Evolutionary conservation across 1,139 yeast genomes (phyloP), one percentile per base, ranked within the genome.

Genomic region (Candida neerlandica): DNA sequence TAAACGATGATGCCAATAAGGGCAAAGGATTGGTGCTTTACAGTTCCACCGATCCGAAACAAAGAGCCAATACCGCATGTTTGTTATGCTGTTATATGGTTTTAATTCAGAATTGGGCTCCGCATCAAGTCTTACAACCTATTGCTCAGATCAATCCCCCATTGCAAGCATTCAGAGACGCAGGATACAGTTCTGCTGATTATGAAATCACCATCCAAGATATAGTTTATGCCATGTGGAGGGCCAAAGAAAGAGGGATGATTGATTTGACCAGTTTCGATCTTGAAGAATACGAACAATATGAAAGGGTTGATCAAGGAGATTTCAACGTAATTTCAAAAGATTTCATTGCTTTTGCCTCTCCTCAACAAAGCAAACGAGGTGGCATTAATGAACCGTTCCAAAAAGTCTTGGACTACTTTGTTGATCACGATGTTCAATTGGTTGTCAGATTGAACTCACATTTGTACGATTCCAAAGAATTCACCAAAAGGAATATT

Each of bases 281-380:
- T 64, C 75, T 94, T 55, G 98, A 94, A 65, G 96, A 90, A 61
- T 88, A 94, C 65, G 99, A 94, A 68, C 88, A 85, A 61, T 92
- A 89, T 63, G 99, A 94, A 67, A 76, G 96, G 53, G 99, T 94
- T 3, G 99, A 94, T 65, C 95, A 92, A 66, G 99, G 99, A 53
- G 99, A 94, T 68, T 89, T 94, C 64, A 94, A 94, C 65, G 87
- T 88, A 39, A 77, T 94, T 47, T 88, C 96, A 5, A 95, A 95
- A 54, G 96, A 94, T 65, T 94, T 94, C 62, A 86, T 94, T 58
- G 99, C 99, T 32, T 94, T 94, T 78, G 99, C 99, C 14, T 90
- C 97, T 5, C 99, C 99, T 1, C 96, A 88, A 61, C 96, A 91
- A 65, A 78, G 82, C 44, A 63, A 65, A 41, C 58, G 70, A 47